A percentile compares a stretch with the other conserved stretches of the same genome.
Evolutionary conservation across 805 yeast species (phyloP).

Genomic region (Ogataea zsoltii): DNA sequence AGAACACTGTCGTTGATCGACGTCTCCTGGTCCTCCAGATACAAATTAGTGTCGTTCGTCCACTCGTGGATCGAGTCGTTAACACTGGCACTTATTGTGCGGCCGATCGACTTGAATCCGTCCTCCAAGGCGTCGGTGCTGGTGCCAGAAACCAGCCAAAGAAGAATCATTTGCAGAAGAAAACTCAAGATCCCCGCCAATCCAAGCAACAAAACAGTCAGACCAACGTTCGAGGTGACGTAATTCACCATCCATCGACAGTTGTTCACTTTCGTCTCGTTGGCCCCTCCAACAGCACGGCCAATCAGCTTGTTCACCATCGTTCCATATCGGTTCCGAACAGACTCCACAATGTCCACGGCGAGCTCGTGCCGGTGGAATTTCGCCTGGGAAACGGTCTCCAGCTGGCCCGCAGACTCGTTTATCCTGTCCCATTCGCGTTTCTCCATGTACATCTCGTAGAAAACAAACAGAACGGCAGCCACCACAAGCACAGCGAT

Average conservation of each 20-base stretch:
- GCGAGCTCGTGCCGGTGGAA: conserved; percentile 16
- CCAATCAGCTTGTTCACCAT: conserved; percentile 22
- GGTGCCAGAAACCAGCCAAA: conserved; percentile 27
- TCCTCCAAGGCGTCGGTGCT: conserved; percentile 12
- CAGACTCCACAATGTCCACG: conserved; percentile 28
- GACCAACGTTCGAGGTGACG: conserved; percentile 52
- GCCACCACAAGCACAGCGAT: conserved; percentile 39
- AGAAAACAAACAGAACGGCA: conserved; percentile 44
- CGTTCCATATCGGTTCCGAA: conserved; percentile 26
- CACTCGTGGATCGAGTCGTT: conserved; percentile 43
- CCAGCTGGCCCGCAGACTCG: conserved; percentile 32
- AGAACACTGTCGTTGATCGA: conserved; percentile 63
- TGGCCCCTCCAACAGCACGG: conserved; percentile 12
- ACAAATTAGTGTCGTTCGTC: conserved; percentile 57
- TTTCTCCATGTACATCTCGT: conserved; percentile 46
- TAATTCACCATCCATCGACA: conserved; percentile 50
- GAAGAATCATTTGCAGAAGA: conserved; percentile 51
- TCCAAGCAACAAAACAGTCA: conserved; percentile 52
- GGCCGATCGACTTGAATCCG: conserved; percentile 13
- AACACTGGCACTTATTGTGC: conserved; percentile 23
- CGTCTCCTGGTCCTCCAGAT: conserved; percentile 48
- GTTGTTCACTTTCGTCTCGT: conserved; percentile 19
- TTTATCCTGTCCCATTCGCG: conserved; percentile 48
- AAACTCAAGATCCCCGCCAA: conserved; percentile 57
- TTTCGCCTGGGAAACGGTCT: conserved; percentile 1